Evolutionary conservation across 371 early-diverging fungal genomes (phyloP).

Genomic region (Lichtheimia ornata): DNA sequence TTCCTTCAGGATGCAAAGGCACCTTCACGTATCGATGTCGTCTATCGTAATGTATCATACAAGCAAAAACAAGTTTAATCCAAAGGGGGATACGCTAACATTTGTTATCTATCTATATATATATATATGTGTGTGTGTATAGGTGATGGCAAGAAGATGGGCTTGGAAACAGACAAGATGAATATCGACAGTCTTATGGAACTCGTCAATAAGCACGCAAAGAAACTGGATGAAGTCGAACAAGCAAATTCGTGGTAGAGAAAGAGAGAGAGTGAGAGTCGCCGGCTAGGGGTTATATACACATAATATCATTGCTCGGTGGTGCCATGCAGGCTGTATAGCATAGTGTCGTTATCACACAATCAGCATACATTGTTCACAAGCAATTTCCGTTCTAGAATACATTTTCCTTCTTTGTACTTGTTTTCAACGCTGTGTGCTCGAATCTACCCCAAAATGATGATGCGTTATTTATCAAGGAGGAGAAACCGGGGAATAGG

Average conservation of each 20-base stretch:
- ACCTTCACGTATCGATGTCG: conserved; percentile 47
- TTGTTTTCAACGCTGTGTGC: conserved; percentile 63
- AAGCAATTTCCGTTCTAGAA: conserved; percentile 52
- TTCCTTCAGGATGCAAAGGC: conserved; percentile 52
- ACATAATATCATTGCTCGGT: not conserved
- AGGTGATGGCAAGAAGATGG: conserved; percentile 63
- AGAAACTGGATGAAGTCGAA: conserved; percentile 57
- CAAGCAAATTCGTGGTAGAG: conserved; percentile 55
- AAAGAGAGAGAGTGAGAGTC: too few relatives aligned
- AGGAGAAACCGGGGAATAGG: too few relatives aligned
- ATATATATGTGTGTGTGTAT: not conserved
- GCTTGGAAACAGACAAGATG: conserved; percentile 51
- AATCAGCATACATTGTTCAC: not conserved
- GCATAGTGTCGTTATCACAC: not conserved
- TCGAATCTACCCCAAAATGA: conserved; percentile 31
- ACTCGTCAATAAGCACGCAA: conserved; percentile 18
- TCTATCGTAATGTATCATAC: conserved; percentile 48
- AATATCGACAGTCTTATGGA: conserved; percentile 57
- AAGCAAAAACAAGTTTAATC: too few relatives aligned
- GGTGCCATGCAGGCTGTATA: not conserved
- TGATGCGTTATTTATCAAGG: too few relatives aligned
- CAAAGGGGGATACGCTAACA: too few relatives aligned
- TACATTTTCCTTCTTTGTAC: conserved; percentile 77
- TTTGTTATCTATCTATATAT: conserved; percentile 2
- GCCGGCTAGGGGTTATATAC: not conserved